phyloP scores from a whole-genome alignment of 345 rosid genomes.

The Aquilaria sinensis region DNA sequence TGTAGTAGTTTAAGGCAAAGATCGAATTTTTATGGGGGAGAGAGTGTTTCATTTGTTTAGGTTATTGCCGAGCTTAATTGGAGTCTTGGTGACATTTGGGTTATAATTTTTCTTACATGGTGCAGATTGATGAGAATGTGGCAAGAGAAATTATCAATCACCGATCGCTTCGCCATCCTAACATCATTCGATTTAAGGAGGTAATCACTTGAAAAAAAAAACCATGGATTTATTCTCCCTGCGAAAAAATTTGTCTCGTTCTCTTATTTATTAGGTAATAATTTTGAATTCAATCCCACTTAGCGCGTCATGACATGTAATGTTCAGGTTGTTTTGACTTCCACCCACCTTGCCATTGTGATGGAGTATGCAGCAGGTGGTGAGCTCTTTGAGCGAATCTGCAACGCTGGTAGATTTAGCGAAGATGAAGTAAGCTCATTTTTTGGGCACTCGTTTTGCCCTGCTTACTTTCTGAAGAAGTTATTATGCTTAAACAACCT shows the following conservation, averaged over 20 bases:
- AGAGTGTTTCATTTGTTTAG: background rate
- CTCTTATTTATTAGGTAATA: background rate
- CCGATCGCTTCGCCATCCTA: conserved; percentile 79
- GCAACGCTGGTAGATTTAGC: conserved; percentile 82
- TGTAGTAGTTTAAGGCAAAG: background rate
- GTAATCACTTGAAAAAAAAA: conserved; percentile 11
- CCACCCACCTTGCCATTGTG: conserved; percentile 60
- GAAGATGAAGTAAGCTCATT: conserved; percentile 59
- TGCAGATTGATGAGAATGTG: conserved; percentile 84
- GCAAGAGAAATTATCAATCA: conserved; percentile 89
- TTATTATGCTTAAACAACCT: too few relatives aligned
- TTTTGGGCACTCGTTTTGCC: background rate
- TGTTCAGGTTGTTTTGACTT: conserved; percentile 31
- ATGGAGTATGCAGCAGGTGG: conserved; percentile 96
- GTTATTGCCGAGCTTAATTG: background rate
- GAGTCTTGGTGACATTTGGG: background rate
- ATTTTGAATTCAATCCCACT: background rate
- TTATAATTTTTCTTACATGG: conserved; percentile 8
- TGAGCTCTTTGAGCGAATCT: conserved; percentile 78
- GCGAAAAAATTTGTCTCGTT: background rate
- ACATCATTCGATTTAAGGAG: conserved; percentile 91
- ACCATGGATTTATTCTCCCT: too few relatives aligned
- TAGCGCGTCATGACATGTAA: background rate
- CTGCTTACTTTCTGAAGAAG: too few relatives aligned
- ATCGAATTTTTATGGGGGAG: background rate